A percentile compares a stretch with the other conserved stretches of the same genome.
Conservation (phyloP, 305 asterid genomes). For the Salvia sclarea region DNA sequence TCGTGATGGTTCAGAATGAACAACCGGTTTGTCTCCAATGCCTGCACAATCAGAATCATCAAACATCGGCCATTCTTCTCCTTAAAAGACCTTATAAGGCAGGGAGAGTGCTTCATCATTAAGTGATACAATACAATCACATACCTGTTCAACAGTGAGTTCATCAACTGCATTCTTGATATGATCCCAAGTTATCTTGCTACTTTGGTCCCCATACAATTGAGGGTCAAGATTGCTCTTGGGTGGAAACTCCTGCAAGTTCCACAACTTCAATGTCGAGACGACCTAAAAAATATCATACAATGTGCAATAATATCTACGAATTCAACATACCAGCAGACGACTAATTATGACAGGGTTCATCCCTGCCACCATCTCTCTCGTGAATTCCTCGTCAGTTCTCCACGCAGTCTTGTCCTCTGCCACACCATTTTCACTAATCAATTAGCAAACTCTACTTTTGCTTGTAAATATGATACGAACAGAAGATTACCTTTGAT, state of each 20-base stretch:
- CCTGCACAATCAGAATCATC: background rate
- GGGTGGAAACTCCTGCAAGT: slow-evolving; percentile 61
- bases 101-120: too few relatives aligned
- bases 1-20: slow-evolving; percentile 69
- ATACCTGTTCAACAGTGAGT: slow-evolving; percentile 45
- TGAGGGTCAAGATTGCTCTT: slow-evolving; percentile 44
- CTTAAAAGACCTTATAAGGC: background rate
- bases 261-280: background rate
- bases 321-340: slow-evolving; percentile 39
- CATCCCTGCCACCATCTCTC: slow-evolving; percentile 74
- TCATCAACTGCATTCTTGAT: slow-evolving; percentile 52
- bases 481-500: slow-evolving; percentile 44
- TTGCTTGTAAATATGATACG: background rate
- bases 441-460: background rate
- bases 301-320: too few relatives aligned
- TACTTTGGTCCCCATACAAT: slow-evolving; percentile 53
- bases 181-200: slow-evolving; percentile 43
- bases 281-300: background rate
- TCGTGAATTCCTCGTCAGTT: slow-evolving; percentile 62
- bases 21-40: slow-evolving; percentile 43
- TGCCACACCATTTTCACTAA: slow-evolving; percentile 13
- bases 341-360: slow-evolving; percentile 58
- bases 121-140: background rate
- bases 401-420: slow-evolving; percentile 66
- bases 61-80: background rate